Conservation (phyloP, 805 yeast genomes). For the Candida nanaspora region DNA sequence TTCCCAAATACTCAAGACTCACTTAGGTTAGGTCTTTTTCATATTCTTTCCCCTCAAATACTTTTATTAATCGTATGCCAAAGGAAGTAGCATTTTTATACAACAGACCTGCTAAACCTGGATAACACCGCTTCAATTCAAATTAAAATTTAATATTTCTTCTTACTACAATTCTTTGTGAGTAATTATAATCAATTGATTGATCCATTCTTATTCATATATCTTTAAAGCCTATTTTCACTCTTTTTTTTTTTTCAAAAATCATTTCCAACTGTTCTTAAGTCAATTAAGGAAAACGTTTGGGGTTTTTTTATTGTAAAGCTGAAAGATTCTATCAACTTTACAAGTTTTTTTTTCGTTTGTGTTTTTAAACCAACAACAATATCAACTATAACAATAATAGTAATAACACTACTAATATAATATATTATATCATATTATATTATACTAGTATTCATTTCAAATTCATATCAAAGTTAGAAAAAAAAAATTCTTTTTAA, state of each 20-base stretch:
- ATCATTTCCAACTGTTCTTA: constrained; percentile 1
- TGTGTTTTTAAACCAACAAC: constrained; percentile 14
- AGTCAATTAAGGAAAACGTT: constrained; percentile 9
- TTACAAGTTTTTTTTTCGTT: constrained; percentile 21
- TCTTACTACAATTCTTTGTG: no score
- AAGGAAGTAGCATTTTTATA: constrained; percentile 22
- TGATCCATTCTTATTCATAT: not conserved
- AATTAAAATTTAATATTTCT: no score
- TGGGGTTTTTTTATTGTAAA: constrained; percentile 23
- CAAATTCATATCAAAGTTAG: constrained; percentile 9
- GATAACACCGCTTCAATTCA: constrained; percentile 23
- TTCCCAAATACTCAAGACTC: no score
- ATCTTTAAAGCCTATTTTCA: not conserved
- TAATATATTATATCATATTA: no score
- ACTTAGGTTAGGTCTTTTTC: no score
- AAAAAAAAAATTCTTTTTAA: constrained; percentile 12
- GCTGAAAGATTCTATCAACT: constrained; percentile 5
- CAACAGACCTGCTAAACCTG: constrained; percentile 27
- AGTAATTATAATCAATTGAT: not conserved
- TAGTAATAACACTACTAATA: no score
- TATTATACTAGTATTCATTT: no score
- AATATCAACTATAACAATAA: no score
- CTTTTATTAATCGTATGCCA: constrained; percentile 21
- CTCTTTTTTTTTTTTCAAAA: not conserved
- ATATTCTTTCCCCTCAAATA: not conserved